phyloP scores from a whole-genome alignment of 805 yeast genomes.

The Komagataella phaffii region DNA sequence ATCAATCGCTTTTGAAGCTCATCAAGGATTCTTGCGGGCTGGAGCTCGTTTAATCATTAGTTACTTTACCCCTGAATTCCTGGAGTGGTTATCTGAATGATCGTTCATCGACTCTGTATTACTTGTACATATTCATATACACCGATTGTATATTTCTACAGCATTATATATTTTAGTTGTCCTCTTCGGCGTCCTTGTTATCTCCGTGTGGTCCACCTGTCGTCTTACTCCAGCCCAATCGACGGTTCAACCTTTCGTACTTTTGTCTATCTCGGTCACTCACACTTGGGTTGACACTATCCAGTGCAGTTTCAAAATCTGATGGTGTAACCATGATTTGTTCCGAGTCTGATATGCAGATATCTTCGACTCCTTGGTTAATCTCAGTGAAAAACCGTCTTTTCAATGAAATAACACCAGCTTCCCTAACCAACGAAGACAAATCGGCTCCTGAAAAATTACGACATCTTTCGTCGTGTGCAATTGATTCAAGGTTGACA shows the following conservation, averaged over 20 bases:
- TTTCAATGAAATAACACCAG: constrained; percentile 81
- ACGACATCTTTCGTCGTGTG: constrained; percentile 67
- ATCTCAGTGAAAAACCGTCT: constrained; percentile 48
- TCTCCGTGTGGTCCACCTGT: constrained; percentile 2
- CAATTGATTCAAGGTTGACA: constrained; percentile 50
- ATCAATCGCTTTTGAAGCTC: constrained; percentile 70
- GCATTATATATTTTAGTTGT: background rate
- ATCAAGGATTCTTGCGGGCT: constrained; percentile 85
- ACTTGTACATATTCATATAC: background rate
- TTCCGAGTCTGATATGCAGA: constrained; percentile 16
- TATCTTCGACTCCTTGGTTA: constrained; percentile 31
- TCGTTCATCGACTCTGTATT: background rate
- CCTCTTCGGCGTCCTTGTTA: background rate
- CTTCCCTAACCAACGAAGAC: constrained; percentile 83
- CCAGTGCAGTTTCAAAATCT: constrained; percentile 64
- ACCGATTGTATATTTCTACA: background rate
- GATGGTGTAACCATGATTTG: constrained; percentile 40
- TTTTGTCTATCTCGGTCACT: constrained; percentile 70
- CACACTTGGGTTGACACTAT: constrained; percentile 78
- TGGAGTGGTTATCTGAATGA: constrained; percentile 67
- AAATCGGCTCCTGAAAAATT: constrained; percentile 96
- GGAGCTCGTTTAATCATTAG: constrained; percentile 89
- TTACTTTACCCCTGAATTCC: constrained; percentile 89
- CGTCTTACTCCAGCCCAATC: constrained; percentile 56
- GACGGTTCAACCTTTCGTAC: constrained; percentile 61